Base-by-base conservation (phyloP, 1,139 yeast genomes). In the Arxiozyma telluris region DNA sequence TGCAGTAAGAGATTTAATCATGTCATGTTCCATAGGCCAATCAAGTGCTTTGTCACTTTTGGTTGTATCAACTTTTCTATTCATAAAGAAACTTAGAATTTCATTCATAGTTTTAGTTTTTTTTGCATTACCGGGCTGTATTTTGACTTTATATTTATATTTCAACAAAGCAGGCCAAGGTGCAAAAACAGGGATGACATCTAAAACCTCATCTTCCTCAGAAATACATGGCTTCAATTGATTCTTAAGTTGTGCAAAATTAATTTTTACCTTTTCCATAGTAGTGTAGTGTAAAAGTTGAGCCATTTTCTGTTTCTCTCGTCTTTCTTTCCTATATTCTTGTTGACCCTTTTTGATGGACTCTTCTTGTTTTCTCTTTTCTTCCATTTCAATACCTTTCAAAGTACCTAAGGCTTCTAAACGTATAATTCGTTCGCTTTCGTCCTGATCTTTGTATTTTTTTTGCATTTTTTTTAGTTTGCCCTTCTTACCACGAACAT, bases 391-490 rank as follows among this genome's bases (percentile, higher is more conserved):
- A 3, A 78, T 74, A 56, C 87, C 89, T 60, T 86, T 87, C 63
- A 85, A 74, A 0, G 96, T 87, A 3, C 98, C 98, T 51, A 93
- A 73, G 1, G 85, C 86, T 56, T 86, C 82, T 87, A 91, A 81
- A 57, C 93, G 78, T 57, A 84, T 64, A 51, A 71, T 66, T 55
- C 90, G 78, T 63, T 93, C 98, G 54, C 88, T 95, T 54, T 89
- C 97, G 65, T 91, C 98, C 69, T 91, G 98, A 57, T 85, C 90
- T 1, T 84, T 90, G 65, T 93, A 93, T 65, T 90, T 91, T 53
- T 80, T 76, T 34, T 86, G 85, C 54, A 87, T 86, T 68, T 88
- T 91, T 74, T 88, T 89, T 69, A 87, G 66, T 65, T 90, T 90
- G 23, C 87, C 83, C 66, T 84, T 87, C 70, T 87, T 89, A 50